Conservation (phyloP, 108 stramenopile species). For the Conticribra guillardii region DNA sequence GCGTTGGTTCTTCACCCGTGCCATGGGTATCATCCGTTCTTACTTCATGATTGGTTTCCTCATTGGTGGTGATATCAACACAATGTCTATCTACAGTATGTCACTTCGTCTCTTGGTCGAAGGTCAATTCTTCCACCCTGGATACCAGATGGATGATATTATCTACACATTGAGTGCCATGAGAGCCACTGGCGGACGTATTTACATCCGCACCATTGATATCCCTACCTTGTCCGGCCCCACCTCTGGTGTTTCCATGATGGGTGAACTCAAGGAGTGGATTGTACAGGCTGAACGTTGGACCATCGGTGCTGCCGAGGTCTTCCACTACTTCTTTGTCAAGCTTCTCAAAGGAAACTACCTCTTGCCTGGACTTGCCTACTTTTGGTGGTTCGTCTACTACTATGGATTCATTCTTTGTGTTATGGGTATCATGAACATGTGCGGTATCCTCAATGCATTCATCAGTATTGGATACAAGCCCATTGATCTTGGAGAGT, state of each 20-base stretch:
- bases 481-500: background rate
- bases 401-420: slow-evolving; percentile 32
- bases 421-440: slow-evolving; percentile 13
- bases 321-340: slow-evolving; percentile 30
- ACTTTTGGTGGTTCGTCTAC: slow-evolving; percentile 31
- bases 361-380: slow-evolving; percentile 25
- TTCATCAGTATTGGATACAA: background rate
- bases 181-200: slow-evolving; percentile 17
- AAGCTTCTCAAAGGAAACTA: slow-evolving; percentile 22
- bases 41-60: slow-evolving; percentile 30
- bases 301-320: slow-evolving; percentile 27
- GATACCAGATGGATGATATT: slow-evolving; percentile 29
- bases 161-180: slow-evolving; percentile 29
- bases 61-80: slow-evolving; percentile 22
- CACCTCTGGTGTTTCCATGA: slow-evolving; percentile 9
- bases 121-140: slow-evolving; percentile 16
- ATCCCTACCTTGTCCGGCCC: slow-evolving; percentile 20
- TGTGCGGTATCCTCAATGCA: slow-evolving; percentile 4
- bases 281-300: slow-evolving; percentile 13
- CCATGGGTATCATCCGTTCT: slow-evolving; percentile 26
- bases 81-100: slow-evolving; percentile 20
- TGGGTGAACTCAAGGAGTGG: slow-evolving; percentile 12
- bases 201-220: slow-evolving; percentile 19
- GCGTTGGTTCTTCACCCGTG: slow-evolving; percentile 30
- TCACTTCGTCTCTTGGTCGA: slow-evolving; percentile 11